Conservation (phyloP, 139 green algal genomes). For the Closterium sp. region DNA sequence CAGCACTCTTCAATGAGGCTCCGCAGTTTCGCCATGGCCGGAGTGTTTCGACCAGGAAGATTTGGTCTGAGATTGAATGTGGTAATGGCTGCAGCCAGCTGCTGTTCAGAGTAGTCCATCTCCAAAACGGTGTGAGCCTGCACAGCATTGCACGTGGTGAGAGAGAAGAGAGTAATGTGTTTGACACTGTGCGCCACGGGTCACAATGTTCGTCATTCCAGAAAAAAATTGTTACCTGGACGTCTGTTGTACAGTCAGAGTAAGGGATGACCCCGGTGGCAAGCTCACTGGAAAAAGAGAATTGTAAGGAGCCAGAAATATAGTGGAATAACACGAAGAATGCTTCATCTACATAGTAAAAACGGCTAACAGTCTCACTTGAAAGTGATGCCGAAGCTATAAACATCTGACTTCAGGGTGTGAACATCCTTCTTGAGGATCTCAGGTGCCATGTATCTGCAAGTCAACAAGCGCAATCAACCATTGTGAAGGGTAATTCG, state of each 20-base stretch:
- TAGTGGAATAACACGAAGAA: neutral
- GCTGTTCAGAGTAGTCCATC: slow-evolving; percentile 49
- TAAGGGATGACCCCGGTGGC: slow-evolving; percentile 40
- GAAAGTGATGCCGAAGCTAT: slow-evolving; percentile 23
- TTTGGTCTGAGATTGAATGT: neutral
- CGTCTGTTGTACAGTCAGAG: slow-evolving; percentile 41
- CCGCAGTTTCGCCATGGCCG: neutral
- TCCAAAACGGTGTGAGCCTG: slow-evolving; percentile 52
- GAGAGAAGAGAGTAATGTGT: neutral
- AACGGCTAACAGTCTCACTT: neutral
- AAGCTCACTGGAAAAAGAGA: slow-evolving; percentile 21
- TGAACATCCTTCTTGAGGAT: slow-evolving; percentile 42
- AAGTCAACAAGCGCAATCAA: neutral
- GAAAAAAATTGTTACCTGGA: slow-evolving; percentile 17
- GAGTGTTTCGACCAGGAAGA: neutral
- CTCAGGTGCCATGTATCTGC: slow-evolving; percentile 39
- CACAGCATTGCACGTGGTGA: neutral
- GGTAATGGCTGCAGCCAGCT: slow-evolving; percentile 43
- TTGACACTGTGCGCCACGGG: neutral
- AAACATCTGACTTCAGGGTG: slow-evolving; percentile 47
- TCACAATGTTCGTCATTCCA: neutral
- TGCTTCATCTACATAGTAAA: neutral
- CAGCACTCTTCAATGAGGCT: slow-evolving; percentile 28
- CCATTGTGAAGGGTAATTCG: neutral
- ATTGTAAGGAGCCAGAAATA: neutral